Evolutionary conservation across 2,329 filamentous ascomycete species (phyloP), one percentile per base, ranked within the genome.

Genomic region (Aureobasidium leucospermi): DNA sequence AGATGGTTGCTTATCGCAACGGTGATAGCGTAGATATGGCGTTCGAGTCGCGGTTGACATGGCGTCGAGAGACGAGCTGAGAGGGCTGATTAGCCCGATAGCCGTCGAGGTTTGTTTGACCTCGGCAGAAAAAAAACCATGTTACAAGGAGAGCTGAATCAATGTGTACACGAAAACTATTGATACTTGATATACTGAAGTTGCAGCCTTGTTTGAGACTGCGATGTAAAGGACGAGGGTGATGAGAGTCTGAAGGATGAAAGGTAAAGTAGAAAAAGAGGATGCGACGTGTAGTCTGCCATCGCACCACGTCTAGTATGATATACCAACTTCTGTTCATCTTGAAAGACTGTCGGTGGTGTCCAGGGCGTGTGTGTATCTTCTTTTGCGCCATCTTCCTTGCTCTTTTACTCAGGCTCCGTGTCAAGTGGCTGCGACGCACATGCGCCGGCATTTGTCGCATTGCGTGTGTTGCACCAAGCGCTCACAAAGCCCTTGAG

Each of bases 1-100:
- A 39, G 23, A 7, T 32, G 51, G 38, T 55, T 55, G 51, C 51
- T 55, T 55, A 55, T 55, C 51, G 39, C 51, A 55, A 55, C 51
- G 51, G 51, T 55, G 51, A 55, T 55, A 55, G 51, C 39, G 36
- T 53, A 38, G n/a, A 29, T 10, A 39, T 39, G 48, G 48, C 34
- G 49, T 23, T 23, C 23, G 23, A 23, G 23, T 23, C 23, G 23
- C 23, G 23, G 23, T 42, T 42, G 49, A 42, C 49, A 53, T 53
- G 49, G 49, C 51, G 51, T 43, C 28, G 43, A 31, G 28, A 55
- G 34, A 10, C 16, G 51, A 55, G 51, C 51, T 55, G 51, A 43
- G 32, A 29, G 4, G 32, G 15, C 28, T 32, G 38, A 55, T 16
- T 9, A 13, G 48, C 16, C 31, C 2, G 15, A 42, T 36, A 16